phyloP scores from a whole-genome alignment of 2,329 filamentous ascomycete species.

The Raffaelea arxii region DNA sequence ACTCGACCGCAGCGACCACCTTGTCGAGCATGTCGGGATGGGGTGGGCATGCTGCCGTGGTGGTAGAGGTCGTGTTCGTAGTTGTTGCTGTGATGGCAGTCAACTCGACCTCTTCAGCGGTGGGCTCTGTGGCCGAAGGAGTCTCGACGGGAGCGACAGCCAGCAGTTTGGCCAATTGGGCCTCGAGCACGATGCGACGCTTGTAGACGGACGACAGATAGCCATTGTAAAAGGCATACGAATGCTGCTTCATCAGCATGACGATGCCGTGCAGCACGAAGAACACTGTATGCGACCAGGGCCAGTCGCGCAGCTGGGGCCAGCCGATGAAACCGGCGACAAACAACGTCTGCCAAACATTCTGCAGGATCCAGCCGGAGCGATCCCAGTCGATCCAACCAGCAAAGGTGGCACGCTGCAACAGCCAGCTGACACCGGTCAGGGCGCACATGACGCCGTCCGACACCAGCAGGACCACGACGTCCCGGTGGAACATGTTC shows the following conservation, averaged over 20 bases:
- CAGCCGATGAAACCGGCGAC: conserved; percentile 53
- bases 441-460: conserved; percentile 60
- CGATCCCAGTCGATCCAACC: conserved; percentile 58
- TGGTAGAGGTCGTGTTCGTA: not conserved
- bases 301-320: conserved; percentile 64
- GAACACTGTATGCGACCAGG: conserved; percentile 74
- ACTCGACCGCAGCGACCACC: conserved; percentile 53
- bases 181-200: conserved; percentile 32
- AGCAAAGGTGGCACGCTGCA: conserved; percentile 52
- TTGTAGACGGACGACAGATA: conserved; percentile 54
- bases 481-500: conserved; percentile 50
- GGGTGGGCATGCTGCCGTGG: not conserved
- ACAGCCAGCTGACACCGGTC: conserved; percentile 53
- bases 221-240: conserved; percentile 71
- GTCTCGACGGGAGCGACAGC: conserved; percentile 34
- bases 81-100: not conserved
- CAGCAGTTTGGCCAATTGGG: conserved; percentile 48
- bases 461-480: conserved; percentile 47
- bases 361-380: conserved; percentile 64
- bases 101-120: conserved; percentile 11
- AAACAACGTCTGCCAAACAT: conserved; percentile 60
- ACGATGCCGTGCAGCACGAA: conserved; percentile 65
- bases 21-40: conserved; percentile 33
- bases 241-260: conserved; percentile 79
- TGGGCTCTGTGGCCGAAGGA: conserved; percentile 26